These are phyloP conservation scores for Scheffersomyces insectosa DNA, from an alignment of 1,139 yeast genomes.

Conservation along the genomic window DNA sequence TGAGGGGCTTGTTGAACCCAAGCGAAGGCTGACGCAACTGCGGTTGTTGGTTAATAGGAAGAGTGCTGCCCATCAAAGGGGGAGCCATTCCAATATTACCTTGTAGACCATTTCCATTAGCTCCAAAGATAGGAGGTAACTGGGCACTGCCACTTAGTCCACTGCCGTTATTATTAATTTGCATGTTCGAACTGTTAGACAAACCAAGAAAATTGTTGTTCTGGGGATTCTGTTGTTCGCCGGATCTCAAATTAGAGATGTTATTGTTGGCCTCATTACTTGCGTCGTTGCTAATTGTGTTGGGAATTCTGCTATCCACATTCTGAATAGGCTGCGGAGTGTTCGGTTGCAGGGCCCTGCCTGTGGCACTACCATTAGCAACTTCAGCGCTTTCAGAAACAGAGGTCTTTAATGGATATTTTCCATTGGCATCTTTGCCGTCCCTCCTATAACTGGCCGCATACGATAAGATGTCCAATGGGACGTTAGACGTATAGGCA, in stretches of 20 bases:
- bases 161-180: background rate
- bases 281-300: background rate
- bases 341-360: background rate
- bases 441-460: conserved; percentile 32
- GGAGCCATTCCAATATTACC: background rate
- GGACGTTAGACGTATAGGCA: conserved; percentile 17
- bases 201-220: background rate
- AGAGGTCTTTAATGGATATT: background rate
- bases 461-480: conserved; percentile 38
- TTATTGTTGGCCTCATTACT: background rate
- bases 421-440: background rate
- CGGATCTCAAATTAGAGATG: background rate
- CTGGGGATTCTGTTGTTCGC: background rate
- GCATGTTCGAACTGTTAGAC: background rate
- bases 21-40: conserved; percentile 1
- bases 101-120: background rate
- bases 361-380: background rate
- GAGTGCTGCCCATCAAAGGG: background rate
- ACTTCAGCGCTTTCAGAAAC: background rate
- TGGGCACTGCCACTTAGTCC: no score
- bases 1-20: background rate
- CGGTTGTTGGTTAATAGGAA: background rate
- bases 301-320: background rate
- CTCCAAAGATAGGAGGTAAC: background rate
- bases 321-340: background rate